Percentiles rank a stretch among this genome's conserved stretches.
Evolutionary conservation across 2,329 filamentous ascomycete species (phyloP).

Genomic region (Aspergillus ruber): DNA sequence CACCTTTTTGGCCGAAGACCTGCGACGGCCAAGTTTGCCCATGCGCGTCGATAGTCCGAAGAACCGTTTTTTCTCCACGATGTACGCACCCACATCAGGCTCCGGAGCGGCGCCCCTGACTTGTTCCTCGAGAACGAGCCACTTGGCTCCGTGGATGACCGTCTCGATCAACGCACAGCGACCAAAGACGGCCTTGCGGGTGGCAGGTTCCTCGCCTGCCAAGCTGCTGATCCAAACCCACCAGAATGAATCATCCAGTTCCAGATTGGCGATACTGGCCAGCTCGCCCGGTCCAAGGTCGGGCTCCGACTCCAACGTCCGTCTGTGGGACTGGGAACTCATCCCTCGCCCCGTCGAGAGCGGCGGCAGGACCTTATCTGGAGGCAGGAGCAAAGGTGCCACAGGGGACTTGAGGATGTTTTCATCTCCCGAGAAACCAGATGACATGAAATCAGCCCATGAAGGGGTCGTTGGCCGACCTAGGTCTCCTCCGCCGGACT

Average conservation of each 20-base stretch:
- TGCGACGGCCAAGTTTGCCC: slow-evolving; percentile 61
- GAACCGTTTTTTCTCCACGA: slow-evolving; percentile 91
- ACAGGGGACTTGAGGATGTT: slow-evolving; percentile 54
- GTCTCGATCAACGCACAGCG: slow-evolving; percentile 91
- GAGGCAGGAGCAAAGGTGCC: slow-evolving; percentile 71
- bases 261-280: slow-evolving; percentile 78
- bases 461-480: slow-evolving; percentile 89
- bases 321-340: slow-evolving; percentile 79
- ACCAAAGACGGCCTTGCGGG: slow-evolving; percentile 87
- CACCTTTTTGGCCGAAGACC: slow-evolving; percentile 60
- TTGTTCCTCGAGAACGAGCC: slow-evolving; percentile 95
- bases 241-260: slow-evolving; percentile 95
- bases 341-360: slow-evolving; percentile 65
- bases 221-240: slow-evolving; percentile 99
- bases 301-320: slow-evolving; percentile 61
- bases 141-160: slow-evolving; percentile 69
- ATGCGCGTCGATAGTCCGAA: slow-evolving; percentile 75
- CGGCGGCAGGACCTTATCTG: slow-evolving; percentile 83
- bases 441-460: slow-evolving; percentile 95
- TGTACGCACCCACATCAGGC: slow-evolving; percentile 76
- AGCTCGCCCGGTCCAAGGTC: slow-evolving; percentile 84
- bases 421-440: slow-evolving; percentile 72
- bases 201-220: slow-evolving; percentile 76
- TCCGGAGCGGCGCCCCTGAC: slow-evolving; percentile 86
- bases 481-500: slow-evolving; percentile 59